phyloP scores from a whole-genome alignment of 2,329 filamentous ascomycete genomes.

The Colletotrichum musicola region DNA sequence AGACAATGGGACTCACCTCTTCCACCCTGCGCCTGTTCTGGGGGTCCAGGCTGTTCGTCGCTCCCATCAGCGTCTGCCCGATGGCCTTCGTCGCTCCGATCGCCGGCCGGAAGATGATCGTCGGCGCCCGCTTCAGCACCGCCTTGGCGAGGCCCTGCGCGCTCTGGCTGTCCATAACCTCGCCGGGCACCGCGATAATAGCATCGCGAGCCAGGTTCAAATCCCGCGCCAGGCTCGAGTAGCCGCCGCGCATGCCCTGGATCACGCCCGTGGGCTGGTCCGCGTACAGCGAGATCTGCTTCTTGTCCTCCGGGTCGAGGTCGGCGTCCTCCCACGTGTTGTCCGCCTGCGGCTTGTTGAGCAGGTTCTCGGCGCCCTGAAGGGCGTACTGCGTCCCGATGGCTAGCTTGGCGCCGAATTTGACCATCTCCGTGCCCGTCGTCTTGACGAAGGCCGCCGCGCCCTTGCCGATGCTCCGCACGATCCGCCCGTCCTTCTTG shows the following conservation, averaged over 20 bases:
- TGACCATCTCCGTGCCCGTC: constrained; percentile 93
- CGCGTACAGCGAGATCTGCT: constrained; percentile 90
- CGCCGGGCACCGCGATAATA: constrained; percentile 92
- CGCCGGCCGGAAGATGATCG: constrained; percentile 89
- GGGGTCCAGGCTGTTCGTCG: constrained; percentile 91
- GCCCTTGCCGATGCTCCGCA: constrained; percentile 93
- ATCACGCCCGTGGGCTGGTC: constrained; percentile 92
- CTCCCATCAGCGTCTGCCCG: constrained; percentile 89
- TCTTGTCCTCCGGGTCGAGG: constrained; percentile 76
- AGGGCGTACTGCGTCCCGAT: constrained; percentile 95
- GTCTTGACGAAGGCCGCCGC: constrained; percentile 91
- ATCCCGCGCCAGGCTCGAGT: constrained; percentile 85
- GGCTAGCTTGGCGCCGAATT: constrained; percentile 92
- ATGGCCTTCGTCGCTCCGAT: constrained; percentile 92
- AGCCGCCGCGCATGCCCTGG: constrained; percentile 86
- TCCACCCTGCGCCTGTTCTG: constrained; percentile 84
- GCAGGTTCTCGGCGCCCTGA: constrained; percentile 86
- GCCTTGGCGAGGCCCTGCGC: constrained; percentile 85
- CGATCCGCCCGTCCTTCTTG: constrained; percentile 90
- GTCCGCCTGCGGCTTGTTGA: constrained; percentile 60
- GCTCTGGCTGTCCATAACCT: constrained; percentile 87
- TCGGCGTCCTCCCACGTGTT: constrained; percentile 70
- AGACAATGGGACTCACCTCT: constrained; percentile 74
- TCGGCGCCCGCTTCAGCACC: constrained; percentile 86
- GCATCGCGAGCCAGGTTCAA: constrained; percentile 89